Evolutionary conservation across 768 basidiomycete species (phyloP).

Genomic region (Sarcomyxa edulis): DNA sequence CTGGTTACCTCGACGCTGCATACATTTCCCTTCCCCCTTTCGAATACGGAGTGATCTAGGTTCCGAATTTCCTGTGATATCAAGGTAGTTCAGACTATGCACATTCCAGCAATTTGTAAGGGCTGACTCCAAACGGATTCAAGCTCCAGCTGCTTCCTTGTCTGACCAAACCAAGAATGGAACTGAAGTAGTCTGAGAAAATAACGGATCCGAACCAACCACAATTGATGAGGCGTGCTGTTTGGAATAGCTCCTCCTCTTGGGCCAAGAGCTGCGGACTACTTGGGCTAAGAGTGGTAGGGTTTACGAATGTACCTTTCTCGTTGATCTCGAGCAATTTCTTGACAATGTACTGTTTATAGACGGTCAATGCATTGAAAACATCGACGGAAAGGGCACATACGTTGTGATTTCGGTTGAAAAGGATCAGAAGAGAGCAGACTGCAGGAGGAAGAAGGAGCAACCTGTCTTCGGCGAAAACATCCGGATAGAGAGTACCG

Average conservation of each 20-base stretch:
- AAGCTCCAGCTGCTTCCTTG: slow-evolving; percentile 75
- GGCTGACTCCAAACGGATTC: slow-evolving; percentile 61
- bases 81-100: background rate
- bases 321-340: slow-evolving; percentile 82
- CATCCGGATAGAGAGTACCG: slow-evolving; percentile 63
- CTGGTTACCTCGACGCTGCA: slow-evolving; percentile 71
- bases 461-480: slow-evolving; percentile 75
- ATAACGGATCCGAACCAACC: slow-evolving; percentile 63
- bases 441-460: slow-evolving; percentile 76
- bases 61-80: slow-evolving; percentile 55
- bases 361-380: background rate
- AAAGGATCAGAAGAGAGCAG: slow-evolving; percentile 73
- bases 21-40: slow-evolving; percentile 76
- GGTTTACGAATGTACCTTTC: slow-evolving; percentile 55
- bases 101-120: slow-evolving; percentile 1
- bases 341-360: slow-evolving; percentile 65
- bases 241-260: slow-evolving; percentile 84
- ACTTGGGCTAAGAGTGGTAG: slow-evolving; percentile 36
- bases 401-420: slow-evolving; percentile 87
- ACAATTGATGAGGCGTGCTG: slow-evolving; percentile 70
- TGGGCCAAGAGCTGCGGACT: slow-evolving; percentile 38
- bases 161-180: slow-evolving; percentile 74
- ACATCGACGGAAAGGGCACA: slow-evolving; percentile 15
- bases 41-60: slow-evolving; percentile 59
- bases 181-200: slow-evolving; percentile 63